phyloP scores from a whole-genome alignment of 2,329 filamentous ascomycete genomes.

The Aspergillus niger region DNA sequence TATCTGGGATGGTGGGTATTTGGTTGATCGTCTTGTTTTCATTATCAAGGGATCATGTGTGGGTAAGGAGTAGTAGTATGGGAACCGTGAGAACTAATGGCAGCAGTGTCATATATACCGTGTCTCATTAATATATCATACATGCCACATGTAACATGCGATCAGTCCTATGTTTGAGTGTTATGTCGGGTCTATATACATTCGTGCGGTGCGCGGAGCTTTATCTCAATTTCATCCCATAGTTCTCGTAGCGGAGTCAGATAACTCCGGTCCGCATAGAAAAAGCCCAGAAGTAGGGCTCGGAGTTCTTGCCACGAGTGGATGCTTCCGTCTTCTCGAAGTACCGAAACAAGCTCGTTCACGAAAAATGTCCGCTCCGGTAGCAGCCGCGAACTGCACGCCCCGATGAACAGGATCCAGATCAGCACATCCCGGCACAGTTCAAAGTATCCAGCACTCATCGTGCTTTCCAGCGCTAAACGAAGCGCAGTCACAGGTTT shows the following conservation, averaged over 20 bases:
- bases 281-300: constrained; percentile 34
- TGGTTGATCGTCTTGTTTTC: no score
- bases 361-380: constrained; percentile 36
- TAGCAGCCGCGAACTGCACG: constrained; percentile 30
- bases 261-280: constrained; percentile 41
- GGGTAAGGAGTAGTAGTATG: no score
- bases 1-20: no score
- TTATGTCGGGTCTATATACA: constrained; percentile 18
- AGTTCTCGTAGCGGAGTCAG: constrained; percentile 31
- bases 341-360: constrained; percentile 31
- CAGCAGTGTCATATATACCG: constrained; percentile 14
- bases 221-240: constrained; percentile 35
- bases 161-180: neutral
- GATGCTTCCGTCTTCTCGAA: constrained; percentile 29
- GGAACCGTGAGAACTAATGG: no score
- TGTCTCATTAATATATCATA: constrained; percentile 22
- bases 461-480: constrained; percentile 35
- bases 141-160: constrained; percentile 9
- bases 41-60: no score
- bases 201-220: constrained; percentile 15
- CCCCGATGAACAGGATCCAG: constrained; percentile 42
- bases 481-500: constrained; percentile 38
- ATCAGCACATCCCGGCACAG: constrained; percentile 38
- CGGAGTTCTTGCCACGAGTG: constrained; percentile 38
- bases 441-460: constrained; percentile 34